phyloP scores from a whole-genome alignment of 306 rosid species.

The Medicago arabica region DNA sequence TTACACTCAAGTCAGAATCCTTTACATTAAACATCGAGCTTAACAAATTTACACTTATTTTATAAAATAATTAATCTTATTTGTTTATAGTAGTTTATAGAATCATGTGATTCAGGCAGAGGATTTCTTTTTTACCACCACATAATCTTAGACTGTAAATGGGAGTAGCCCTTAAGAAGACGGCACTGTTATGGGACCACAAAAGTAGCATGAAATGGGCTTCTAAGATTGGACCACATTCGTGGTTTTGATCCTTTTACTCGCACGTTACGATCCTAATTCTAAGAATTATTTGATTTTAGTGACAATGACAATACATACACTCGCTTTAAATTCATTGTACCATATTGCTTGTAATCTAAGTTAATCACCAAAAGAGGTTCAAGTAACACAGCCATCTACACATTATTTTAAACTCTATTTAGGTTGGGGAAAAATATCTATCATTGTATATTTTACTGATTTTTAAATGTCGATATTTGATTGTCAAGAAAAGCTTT shows the following conservation, averaged over 20 bases:
- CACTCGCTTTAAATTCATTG: constrained; percentile 10
- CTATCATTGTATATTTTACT: too few species aligned
- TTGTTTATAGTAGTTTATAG: not conserved
- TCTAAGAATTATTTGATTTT: constrained; percentile 18
- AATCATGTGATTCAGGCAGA: not conserved
- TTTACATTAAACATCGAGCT: not conserved
- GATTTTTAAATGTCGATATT: too few species aligned
- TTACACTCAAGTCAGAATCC: not conserved
- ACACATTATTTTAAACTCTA: too few species aligned
- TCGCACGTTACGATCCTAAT: not conserved
- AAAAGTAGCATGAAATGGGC: constrained; percentile 6
- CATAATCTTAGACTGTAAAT: not conserved
- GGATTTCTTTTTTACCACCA: not conserved
- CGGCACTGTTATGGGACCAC: constrained; percentile 10
- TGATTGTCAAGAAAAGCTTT: too few species aligned
- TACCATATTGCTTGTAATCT: constrained; percentile 16
- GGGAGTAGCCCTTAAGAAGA: not conserved
- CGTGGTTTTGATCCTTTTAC: not conserved
- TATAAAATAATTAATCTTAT: not conserved
- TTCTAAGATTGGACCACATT: constrained; percentile 20
- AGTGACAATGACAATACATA: not conserved
- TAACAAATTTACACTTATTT: not conserved
- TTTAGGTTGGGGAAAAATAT: too few species aligned
- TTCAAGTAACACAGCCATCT: not conserved
- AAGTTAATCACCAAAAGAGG: not conserved